Conservation (phyloP, 2,329 filamentous ascomycete species). For the Talaromyces sp. region DNA sequence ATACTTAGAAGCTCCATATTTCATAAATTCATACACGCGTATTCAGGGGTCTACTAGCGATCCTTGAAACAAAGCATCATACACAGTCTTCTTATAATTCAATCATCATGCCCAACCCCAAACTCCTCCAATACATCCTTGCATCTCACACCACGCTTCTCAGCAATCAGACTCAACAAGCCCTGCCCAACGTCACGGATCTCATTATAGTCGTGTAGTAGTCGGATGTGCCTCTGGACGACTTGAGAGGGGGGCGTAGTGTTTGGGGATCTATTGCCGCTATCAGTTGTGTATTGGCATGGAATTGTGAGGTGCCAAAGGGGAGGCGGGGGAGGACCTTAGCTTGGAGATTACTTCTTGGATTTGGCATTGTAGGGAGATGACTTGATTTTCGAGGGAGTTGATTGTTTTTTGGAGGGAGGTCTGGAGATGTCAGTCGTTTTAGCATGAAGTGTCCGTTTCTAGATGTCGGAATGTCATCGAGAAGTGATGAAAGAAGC, state of each 20-base stretch:
- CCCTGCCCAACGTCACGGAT: conserved; percentile 66
- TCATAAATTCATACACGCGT: background rate
- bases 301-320: no score
- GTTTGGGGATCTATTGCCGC: conserved; percentile 27
- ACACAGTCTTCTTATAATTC: conserved; percentile 9
- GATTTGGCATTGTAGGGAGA: conserved; percentile 35
- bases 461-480: background rate
- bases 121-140: conserved; percentile 41
- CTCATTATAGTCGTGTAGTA: conserved; percentile 68
- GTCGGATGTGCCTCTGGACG: conserved; percentile 61
- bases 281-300: background rate
- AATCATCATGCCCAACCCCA: conserved; percentile 39
- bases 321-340: conserved; percentile 25
- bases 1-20: background rate
- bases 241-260: conserved; percentile 47
- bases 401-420: conserved; percentile 27
- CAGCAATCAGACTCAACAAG: conserved; percentile 64
- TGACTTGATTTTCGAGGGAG: conserved; percentile 48
- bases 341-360: conserved; percentile 34
- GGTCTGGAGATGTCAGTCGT: background rate
- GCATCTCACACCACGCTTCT: conserved; percentile 57
- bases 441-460: background rate
- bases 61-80: background rate
- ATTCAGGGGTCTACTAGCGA: background rate
- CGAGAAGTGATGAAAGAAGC: background rate